Percentiles rank a stretch among this genome's conserved stretches.
Conservation (phyloP, 2,329 filamentous ascomycete species). For the Claviceps sp. region DNA sequence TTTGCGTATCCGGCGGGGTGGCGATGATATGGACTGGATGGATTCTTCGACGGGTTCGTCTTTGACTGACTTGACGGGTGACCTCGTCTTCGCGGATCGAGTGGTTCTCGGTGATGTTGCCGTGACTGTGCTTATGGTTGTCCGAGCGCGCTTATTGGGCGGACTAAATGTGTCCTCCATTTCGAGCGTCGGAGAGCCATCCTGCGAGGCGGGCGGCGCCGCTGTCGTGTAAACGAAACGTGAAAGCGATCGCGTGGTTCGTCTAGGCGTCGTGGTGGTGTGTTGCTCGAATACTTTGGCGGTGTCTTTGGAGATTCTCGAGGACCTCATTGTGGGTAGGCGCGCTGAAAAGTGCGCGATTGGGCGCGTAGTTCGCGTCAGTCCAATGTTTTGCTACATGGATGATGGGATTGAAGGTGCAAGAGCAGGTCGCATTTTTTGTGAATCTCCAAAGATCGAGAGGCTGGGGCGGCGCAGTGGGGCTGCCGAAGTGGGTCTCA, state of each 20-base stretch:
- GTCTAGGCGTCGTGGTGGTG: slow-evolving; percentile 17
- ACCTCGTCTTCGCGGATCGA: too few relatives aligned
- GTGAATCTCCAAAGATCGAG: too few relatives aligned
- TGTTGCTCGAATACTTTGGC: slow-evolving; percentile 35
- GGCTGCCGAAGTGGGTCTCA: too few relatives aligned
- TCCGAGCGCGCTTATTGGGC: slow-evolving; percentile 9
- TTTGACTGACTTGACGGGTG: too few relatives aligned
- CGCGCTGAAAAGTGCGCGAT: background rate
- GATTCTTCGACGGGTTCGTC: too few relatives aligned
- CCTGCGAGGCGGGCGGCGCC: slow-evolving; percentile 10
- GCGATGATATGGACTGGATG: too few relatives aligned
- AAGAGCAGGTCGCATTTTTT: background rate
- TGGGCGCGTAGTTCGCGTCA: too few relatives aligned
- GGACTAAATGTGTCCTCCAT: slow-evolving; percentile 42
- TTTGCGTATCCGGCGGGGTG: too few relatives aligned
- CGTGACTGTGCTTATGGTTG: too few relatives aligned
- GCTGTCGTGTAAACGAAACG: slow-evolving; percentile 28
- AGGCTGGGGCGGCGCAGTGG: too few relatives aligned
- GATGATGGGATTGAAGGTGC: background rate
- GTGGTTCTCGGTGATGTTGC: too few relatives aligned
- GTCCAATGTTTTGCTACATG: too few relatives aligned
- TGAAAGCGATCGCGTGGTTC: slow-evolving; percentile 36
- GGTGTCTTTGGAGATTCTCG: slow-evolving; percentile 44
- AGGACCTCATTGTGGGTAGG: slow-evolving; percentile 35
- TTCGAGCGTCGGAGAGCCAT: slow-evolving; percentile 20